A percentile compares a stretch with the other conserved stretches of the same genome.
phyloP scores from a whole-genome alignment of 768 basidiomycete genomes.

The Albatrellus ellisii region DNA sequence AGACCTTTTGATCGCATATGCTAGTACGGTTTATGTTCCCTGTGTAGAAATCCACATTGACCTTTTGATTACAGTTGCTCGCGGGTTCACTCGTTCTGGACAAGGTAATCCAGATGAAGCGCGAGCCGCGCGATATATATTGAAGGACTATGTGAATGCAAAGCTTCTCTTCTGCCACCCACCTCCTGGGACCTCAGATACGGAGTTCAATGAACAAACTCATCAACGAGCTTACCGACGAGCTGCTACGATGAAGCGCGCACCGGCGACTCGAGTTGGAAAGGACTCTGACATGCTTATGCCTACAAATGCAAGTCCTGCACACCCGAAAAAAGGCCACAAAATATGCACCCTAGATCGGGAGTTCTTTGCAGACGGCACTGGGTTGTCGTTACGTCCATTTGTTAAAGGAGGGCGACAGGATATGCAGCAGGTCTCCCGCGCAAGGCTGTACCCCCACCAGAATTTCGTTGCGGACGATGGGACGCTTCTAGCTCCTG shows the following conservation, averaged over 20 bases:
- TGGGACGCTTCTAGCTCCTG: conserved; percentile 45
- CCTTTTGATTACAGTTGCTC: conserved; percentile 47
- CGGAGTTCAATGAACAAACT: conserved; percentile 63
- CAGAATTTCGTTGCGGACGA: conserved; percentile 72
- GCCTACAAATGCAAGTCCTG: conserved; percentile 14
- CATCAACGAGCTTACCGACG: conserved; percentile 46
- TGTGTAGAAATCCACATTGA: background rate
- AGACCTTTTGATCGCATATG: conserved; percentile 78
- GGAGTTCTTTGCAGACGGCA: conserved; percentile 63
- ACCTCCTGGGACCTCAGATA: conserved; percentile 56
- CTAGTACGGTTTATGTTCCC: conserved; percentile 36
- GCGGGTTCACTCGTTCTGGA: conserved; percentile 86
- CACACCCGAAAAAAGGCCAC: conserved; percentile 18
- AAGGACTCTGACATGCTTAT: conserved; percentile 82
- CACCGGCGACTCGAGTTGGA: conserved; percentile 75
- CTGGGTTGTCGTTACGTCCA: conserved; percentile 40
- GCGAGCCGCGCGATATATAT: conserved; percentile 77
- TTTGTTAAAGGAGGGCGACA: conserved; percentile 48
- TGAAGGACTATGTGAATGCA: conserved; percentile 96
- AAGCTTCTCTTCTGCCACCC: conserved; percentile 85
- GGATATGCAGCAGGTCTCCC: conserved; percentile 46
- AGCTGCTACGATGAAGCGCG: conserved; percentile 70
- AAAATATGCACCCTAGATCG: conserved; percentile 66
- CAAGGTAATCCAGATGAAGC: conserved; percentile 98
- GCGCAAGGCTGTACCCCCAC: conserved; percentile 65